These are phyloP conservation scores for Coemansia sp. DNA, from an alignment of 192 early-diverging fungal genomes.

Conservation along the genomic window DNA sequence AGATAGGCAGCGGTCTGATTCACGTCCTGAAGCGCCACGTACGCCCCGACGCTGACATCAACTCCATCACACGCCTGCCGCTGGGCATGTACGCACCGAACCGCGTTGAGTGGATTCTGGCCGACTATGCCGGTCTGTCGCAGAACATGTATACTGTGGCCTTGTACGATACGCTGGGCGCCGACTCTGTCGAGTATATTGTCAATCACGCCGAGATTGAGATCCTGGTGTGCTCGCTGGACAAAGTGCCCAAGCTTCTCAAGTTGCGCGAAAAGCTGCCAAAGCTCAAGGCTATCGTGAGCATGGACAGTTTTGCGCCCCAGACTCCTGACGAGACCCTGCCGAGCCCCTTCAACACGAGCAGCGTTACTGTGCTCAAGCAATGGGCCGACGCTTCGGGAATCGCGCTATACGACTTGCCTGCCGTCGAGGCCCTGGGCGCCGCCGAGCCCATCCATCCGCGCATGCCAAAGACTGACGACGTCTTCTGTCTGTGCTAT, in stretches of 20 bases:
- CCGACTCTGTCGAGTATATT: slow-evolving; percentile 81
- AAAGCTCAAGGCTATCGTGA: slow-evolving; percentile 70
- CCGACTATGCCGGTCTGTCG: slow-evolving; percentile 66
- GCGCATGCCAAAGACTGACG: slow-evolving; percentile 63
- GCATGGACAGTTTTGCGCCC: slow-evolving; percentile 62
- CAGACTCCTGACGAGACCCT: slow-evolving; percentile 29
- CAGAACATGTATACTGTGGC: slow-evolving; percentile 73
- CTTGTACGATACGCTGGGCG: slow-evolving; percentile 88
- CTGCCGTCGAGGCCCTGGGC: slow-evolving; percentile 64
- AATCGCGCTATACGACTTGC: slow-evolving; percentile 62
- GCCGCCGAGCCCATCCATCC: slow-evolving; percentile 56
- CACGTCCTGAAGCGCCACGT: slow-evolving; percentile 60
- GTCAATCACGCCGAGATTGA: slow-evolving; percentile 81
- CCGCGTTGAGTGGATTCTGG: slow-evolving; percentile 75
- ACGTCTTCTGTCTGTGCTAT: slow-evolving; percentile 76
- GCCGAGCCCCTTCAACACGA: slow-evolving; percentile 50
- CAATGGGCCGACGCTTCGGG: slow-evolving; percentile 68
- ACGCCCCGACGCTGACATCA: slow-evolving; percentile 37
- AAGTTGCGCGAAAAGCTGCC: slow-evolving; percentile 64
- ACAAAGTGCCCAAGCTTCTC: slow-evolving; percentile 63
- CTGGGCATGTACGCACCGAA: slow-evolving; percentile 78
- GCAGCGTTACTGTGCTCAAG: slow-evolving; percentile 40
- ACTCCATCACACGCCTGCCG: slow-evolving; percentile 35
- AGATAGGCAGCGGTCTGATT: slow-evolving; percentile 72
- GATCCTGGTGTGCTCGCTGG: slow-evolving; percentile 66